A percentile compares a stretch with the other conserved stretches of the same genome.
These are phyloP conservation scores for Syzygium oleosum DNA, from an alignment of 345 rosid species.

Conservation along the genomic window DNA sequence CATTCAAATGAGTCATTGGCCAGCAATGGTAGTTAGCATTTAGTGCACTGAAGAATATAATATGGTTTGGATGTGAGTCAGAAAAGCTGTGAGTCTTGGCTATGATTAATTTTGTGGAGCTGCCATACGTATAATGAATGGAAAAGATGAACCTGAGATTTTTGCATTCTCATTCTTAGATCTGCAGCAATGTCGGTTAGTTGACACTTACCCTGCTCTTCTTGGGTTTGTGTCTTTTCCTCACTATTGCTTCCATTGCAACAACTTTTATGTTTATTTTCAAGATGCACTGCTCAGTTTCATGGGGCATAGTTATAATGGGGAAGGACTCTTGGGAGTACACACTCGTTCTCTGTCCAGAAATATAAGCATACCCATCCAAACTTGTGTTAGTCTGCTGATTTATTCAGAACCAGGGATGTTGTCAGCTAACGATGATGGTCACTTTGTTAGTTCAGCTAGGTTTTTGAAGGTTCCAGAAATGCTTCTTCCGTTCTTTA, in stretches of 20 bases:
- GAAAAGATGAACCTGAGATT: neutral
- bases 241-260: neutral
- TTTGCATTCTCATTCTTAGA: neutral
- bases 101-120: neutral
- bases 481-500: neutral
- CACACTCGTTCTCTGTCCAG: neutral
- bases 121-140: neutral
- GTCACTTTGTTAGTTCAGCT: neutral
- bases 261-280: neutral
- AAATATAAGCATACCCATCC: neutral
- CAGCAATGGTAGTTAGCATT: neutral
- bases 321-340: neutral
- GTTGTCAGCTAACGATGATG: neutral
- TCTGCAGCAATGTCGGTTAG: neutral
- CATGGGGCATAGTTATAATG: neutral
- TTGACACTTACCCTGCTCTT: neutral
- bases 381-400: neutral
- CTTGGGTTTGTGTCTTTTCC: neutral
- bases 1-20: conserved; percentile 15
- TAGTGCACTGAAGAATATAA: neutral
- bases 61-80: neutral
- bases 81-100: neutral
- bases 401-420: neutral
- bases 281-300: neutral
- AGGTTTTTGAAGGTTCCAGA: neutral